Base-by-base conservation (phyloP, 2,329 filamentous ascomycete genomes). In the Graphium sp. region DNA sequence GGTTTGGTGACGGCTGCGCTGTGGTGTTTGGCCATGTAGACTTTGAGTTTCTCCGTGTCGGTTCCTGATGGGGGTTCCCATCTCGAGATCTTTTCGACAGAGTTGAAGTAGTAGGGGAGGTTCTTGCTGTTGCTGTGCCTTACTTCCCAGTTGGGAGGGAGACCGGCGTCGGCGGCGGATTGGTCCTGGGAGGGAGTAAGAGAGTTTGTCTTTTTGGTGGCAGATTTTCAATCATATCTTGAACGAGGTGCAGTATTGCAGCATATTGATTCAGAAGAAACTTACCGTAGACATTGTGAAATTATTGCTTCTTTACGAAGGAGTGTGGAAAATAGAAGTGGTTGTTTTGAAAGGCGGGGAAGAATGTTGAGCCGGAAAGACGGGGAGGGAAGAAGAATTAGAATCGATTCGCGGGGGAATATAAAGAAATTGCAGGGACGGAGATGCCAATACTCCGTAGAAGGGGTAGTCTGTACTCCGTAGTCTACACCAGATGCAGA, bases 111-210 rank as follows among this genome's bases (percentile, higher is more conserved):
- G 65, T 98, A 98, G 21, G 89, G 89, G 20, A 95, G 77, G 58
- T 92, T 92, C 63, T 94, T 95, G 55, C 83, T 92, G 62, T 94
- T 92, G 53, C 83, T 93, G 60, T 91, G 83, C 52, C 89, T 83
- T 48, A 98, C 83, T 60, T 95, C 89, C 85, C 87, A 94, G 52
- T 74, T 73, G 28, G 72, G 53, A 36, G 85, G 85, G 37, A 94
- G 72, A 50, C 87, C 87, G 41, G 77, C 74, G 32, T 84, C 78
- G 18, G 17, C 5, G 16, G 14, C 20, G 9, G 16, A 30, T 39
- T 32, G n/a, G n/a, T n/a, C 40, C 36, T 22, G 17, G 9, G 18
- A 19, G 3, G 22, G 5, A 11, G 24, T 27, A 18, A 24, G 31
- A n/a, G n/a, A 29, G 23, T 22, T 23, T 28, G 24, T 16, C 29